phyloP scores from a whole-genome alignment of 495 filamentous ascomycete genomes.

The Annulohypoxylon nitens region DNA sequence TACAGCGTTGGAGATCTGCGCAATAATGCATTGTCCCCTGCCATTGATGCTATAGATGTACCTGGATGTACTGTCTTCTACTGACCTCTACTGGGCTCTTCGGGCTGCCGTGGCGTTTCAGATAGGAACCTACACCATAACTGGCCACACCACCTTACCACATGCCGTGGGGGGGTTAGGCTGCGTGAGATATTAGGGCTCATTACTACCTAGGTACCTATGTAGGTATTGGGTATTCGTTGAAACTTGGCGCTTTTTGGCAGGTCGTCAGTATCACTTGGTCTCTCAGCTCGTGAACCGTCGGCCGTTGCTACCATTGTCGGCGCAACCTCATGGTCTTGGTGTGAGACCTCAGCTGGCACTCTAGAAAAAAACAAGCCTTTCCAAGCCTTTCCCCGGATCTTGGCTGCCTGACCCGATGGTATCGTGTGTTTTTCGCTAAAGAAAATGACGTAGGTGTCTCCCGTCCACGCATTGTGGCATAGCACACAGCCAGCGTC shows the following conservation, averaged over 20 bases:
- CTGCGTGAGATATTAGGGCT: conserved; percentile 4
- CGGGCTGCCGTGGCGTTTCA: conserved; percentile 36
- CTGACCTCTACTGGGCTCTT: background rate
- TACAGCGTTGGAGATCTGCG: conserved; percentile 41
- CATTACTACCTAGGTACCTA: background rate
- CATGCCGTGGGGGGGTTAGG: conserved; percentile 27
- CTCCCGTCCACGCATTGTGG: background rate
- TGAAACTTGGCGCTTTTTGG: conserved; percentile 45
- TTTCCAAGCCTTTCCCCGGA: conserved; percentile 46
- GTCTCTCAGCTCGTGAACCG: conserved; percentile 24
- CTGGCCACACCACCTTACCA: conserved; percentile 1
- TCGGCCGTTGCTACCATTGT: background rate
- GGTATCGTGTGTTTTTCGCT: conserved; percentile 8
- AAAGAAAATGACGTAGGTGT: conserved; percentile 33
- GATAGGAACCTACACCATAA: conserved; percentile 25
- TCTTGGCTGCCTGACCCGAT: conserved; percentile 39
- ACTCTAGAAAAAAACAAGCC: conserved; percentile 26
- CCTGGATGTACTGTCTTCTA: background rate
- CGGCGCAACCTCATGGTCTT: conserved; percentile 7
- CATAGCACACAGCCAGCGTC: background rate
- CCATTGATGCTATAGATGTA: conserved; percentile 13
- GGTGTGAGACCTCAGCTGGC: conserved; percentile 36
- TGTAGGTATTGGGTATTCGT: background rate
- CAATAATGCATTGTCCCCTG: conserved; percentile 27
- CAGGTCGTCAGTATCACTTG: conserved; percentile 34